These are phyloP conservation scores for Deakozyma indianensis DNA, from an alignment of 805 yeast genomes.

Conservation along the genomic window DNA sequence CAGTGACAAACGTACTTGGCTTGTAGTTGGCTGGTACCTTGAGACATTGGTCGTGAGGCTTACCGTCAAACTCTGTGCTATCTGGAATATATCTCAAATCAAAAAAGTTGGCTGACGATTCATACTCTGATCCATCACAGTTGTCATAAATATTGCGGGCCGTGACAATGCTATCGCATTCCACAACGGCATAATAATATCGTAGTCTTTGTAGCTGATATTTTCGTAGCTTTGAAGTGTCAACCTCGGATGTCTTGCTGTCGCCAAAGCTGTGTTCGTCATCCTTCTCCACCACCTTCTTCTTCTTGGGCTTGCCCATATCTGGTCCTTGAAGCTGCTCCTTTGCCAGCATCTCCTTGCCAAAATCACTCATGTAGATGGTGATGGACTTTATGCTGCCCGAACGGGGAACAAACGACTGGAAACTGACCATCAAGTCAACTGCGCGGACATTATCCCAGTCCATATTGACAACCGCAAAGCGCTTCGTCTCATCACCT, in stretches of 20 bases:
- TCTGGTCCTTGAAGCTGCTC: conserved; percentile 87
- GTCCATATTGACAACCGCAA: conserved; percentile 92
- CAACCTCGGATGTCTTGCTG: conserved; percentile 38
- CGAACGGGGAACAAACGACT: conserved; percentile 66
- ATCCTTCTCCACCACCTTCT: conserved; percentile 48
- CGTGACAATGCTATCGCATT: conserved; percentile 59
- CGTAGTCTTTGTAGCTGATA: conserved; percentile 88
- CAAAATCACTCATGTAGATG: conserved; percentile 81
- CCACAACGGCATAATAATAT: conserved; percentile 84
- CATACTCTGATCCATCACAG: conserved; percentile 93
- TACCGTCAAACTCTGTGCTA: conserved; percentile 73
- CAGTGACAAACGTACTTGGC: conserved; percentile 74
- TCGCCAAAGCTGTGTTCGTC: conserved; percentile 29
- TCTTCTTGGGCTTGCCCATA: conserved; percentile 25
- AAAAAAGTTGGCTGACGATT: conserved; percentile 86
- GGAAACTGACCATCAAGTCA: conserved; percentile 79
- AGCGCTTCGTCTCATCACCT: conserved; percentile 67
- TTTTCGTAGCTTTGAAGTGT: conserved; percentile 66
- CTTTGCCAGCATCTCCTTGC: conserved; percentile 77
- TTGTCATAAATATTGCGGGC: conserved; percentile 65
- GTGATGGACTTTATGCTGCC: conserved; percentile 56
- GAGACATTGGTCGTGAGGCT: conserved; percentile 58
- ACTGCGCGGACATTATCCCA: conserved; percentile 91
- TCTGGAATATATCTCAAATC: conserved; percentile 90
- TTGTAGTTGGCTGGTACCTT: conserved; percentile 64